These are phyloP conservation scores for Cyberlindnera veronae DNA, from an alignment of 805 yeast species.

Conservation along the genomic window DNA sequence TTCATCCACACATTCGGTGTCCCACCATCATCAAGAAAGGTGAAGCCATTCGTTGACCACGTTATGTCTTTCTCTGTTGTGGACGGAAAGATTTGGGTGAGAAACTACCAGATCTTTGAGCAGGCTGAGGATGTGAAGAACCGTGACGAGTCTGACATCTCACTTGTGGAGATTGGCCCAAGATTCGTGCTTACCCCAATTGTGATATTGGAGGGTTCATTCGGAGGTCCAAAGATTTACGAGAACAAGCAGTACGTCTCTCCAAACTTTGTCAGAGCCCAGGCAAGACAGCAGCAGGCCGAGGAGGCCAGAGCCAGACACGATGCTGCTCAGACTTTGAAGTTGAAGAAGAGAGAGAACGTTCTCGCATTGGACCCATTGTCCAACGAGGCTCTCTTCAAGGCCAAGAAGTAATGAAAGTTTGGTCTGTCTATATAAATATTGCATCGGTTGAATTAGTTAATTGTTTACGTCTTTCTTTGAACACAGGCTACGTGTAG, in stretches of 20 bases:
- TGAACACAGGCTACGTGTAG: too few relatives aligned
- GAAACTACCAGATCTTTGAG: slow-evolving; percentile 88
- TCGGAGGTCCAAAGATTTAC: slow-evolving; percentile 96
- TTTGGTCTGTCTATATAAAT: neutral
- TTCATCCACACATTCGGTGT: slow-evolving; percentile 86
- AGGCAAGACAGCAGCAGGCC: slow-evolving; percentile 75
- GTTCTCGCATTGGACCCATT: slow-evolving; percentile 79
- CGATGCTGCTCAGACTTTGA: slow-evolving; percentile 73
- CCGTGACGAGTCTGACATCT: slow-evolving; percentile 57
- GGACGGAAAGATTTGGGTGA: slow-evolving; percentile 91
- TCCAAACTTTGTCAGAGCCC: slow-evolving; percentile 93
- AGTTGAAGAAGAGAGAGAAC: slow-evolving; percentile 70
- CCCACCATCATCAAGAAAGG: slow-evolving; percentile 87
- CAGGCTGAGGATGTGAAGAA: slow-evolving; percentile 50
- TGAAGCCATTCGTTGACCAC: slow-evolving; percentile 94
- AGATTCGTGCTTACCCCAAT: slow-evolving; percentile 91
- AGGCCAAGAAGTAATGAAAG: slow-evolving; percentile 25
- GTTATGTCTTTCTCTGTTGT: slow-evolving; percentile 90
- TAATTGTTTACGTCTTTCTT: neutral
- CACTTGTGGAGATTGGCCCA: slow-evolving; percentile 94
- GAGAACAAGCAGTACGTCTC: slow-evolving; percentile 96
- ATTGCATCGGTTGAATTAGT: neutral
- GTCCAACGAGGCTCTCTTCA: slow-evolving; percentile 73
- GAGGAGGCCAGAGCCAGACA: slow-evolving; percentile 72
- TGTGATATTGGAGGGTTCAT: slow-evolving; percentile 91